Conservation (phyloP, 2,329 filamentous ascomycete species). For the Fusarium protoensiforme region DNA sequence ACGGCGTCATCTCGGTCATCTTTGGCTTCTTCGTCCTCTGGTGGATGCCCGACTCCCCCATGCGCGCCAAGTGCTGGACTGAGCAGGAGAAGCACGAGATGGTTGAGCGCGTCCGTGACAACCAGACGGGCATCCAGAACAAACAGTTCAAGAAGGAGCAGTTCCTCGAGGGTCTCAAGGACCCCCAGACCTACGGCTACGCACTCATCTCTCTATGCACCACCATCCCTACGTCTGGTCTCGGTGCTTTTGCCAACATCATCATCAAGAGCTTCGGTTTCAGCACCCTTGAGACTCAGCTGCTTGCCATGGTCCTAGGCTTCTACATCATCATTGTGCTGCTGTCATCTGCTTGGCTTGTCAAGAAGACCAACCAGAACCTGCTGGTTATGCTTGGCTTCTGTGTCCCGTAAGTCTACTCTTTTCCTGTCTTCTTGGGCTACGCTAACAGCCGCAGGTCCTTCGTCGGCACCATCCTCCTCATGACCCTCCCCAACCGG, state of each 20-base stretch:
- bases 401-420: slow-evolving; percentile 67
- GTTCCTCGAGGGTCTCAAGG: slow-evolving; percentile 62
- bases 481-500: slow-evolving; percentile 74
- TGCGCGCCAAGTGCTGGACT: slow-evolving; percentile 75
- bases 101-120: slow-evolving; percentile 68
- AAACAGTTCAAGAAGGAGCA: slow-evolving; percentile 58
- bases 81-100: slow-evolving; percentile 73
- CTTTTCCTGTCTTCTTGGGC: too few relatives aligned
- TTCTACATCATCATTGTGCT: slow-evolving; percentile 79
- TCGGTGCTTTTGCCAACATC: slow-evolving; percentile 79
- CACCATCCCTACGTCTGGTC: slow-evolving; percentile 76
- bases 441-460: slow-evolving; percentile 56
- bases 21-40: slow-evolving; percentile 71
- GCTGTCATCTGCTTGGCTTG: slow-evolving; percentile 72
- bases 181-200: slow-evolving; percentile 75
- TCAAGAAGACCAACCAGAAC: slow-evolving; percentile 76
- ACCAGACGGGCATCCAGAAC: slow-evolving; percentile 71
- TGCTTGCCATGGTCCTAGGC: slow-evolving; percentile 80
- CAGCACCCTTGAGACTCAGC: slow-evolving; percentile 72
- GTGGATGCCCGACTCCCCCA: slow-evolving; percentile 75
- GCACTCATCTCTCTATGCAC: slow-evolving; percentile 75
- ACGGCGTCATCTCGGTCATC: slow-evolving; percentile 70
- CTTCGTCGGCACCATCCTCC: slow-evolving; percentile 76
- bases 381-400: slow-evolving; percentile 73
- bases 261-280: slow-evolving; percentile 78